Evolutionary conservation across 176 grass and related monocot species (phyloP), one percentile per base, ranked within the genome.

Genomic region (Echinochloa phyllopogon): DNA sequence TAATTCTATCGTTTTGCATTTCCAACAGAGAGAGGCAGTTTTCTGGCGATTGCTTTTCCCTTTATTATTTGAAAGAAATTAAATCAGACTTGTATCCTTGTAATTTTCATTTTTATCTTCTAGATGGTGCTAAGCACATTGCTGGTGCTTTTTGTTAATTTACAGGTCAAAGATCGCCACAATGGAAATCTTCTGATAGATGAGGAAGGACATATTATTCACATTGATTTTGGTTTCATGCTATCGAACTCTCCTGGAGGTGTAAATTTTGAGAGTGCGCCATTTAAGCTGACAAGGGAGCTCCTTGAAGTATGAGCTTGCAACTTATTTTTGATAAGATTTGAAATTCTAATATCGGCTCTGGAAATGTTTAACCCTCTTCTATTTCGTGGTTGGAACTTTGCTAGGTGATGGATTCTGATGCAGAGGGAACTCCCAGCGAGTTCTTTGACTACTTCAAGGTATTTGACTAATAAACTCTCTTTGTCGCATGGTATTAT

Each of bases 221-320:
- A 99, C 88, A 99, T 99, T 91, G 96, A 99, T 92, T 99, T 99
- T 96, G 96, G 94, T 72, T 99, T 99, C 90, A 99, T 99, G 90
- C 80, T 99, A 50, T 99, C 96, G 17, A 99, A 99, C 84, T 99
- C 96, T 44, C 96, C 96, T 87, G 96, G 96, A 51, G 91, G 96
- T 48, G 96, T 99, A 33, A 99, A 99, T 87, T 99, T 99, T 69
- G 96, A 99, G 86, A 99, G 96, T 77, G 93, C 96, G 3, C 96
- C 96, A 66, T 99, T 99, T 96, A 99, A 99, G 56, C 75, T 99
- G 69, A 99, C 96, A 47, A 89, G 94, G 56, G 96, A 99, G 73
- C 94, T 99, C 76, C 96, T 99, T 88, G 96, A 99, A 92, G 96
- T 96, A 72, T 8, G 96, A 87, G 1, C 88, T 62, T 33, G n/a